A percentile compares a stretch with the other conserved stretches of the same genome.
phyloP scores from a whole-genome alignment of 768 basidiomycete genomes.

The Lactarius tabidus region DNA sequence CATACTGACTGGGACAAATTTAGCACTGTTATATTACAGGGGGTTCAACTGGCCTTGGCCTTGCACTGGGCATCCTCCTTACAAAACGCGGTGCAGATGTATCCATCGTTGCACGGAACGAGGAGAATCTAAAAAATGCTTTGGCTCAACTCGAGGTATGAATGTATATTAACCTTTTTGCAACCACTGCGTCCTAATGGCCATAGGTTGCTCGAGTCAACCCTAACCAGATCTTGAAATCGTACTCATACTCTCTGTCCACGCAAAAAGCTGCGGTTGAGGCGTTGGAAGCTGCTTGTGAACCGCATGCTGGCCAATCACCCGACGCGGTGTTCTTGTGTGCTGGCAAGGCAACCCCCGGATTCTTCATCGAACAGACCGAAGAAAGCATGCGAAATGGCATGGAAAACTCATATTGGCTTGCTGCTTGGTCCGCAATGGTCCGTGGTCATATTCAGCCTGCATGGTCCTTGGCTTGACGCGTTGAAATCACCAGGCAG shows the following conservation, averaged over 20 bases:
- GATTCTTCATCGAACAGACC: slow-evolving; percentile 68
- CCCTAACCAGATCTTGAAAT: slow-evolving; percentile 57
- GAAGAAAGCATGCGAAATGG: slow-evolving; percentile 54
- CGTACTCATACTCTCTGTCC: slow-evolving; percentile 63
- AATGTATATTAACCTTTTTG: neutral
- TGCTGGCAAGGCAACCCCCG: slow-evolving; percentile 69
- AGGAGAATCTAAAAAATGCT: slow-evolving; percentile 58
- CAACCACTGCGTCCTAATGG: neutral
- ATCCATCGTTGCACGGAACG: slow-evolving; percentile 78
- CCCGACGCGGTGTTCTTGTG: slow-evolving; percentile 81
- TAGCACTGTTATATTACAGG: slow-evolving; percentile 88
- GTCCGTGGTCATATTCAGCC: slow-evolving; percentile 33
- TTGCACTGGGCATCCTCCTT: slow-evolving; percentile 65
- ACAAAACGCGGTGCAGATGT: slow-evolving; percentile 71
- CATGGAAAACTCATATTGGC: slow-evolving; percentile 56
- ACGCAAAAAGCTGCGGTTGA: slow-evolving; percentile 48
- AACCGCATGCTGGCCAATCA: slow-evolving; percentile 47
- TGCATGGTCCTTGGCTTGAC: neutral
- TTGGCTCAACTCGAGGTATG: slow-evolving; percentile 59
- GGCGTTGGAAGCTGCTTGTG: slow-evolving; percentile 60
- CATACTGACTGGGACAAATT: neutral
- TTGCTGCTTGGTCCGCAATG: slow-evolving; percentile 49
- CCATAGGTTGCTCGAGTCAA: slow-evolving; percentile 48
- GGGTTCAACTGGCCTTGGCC: slow-evolving; percentile 76
- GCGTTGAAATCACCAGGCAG: slow-evolving; percentile 45